Percentiles rank a stretch among this genome's conserved stretches.
These are phyloP conservation scores for Sphaerosporella brunnea DNA, from an alignment of 495 filamentous ascomycete species.

Conservation along the genomic window DNA sequence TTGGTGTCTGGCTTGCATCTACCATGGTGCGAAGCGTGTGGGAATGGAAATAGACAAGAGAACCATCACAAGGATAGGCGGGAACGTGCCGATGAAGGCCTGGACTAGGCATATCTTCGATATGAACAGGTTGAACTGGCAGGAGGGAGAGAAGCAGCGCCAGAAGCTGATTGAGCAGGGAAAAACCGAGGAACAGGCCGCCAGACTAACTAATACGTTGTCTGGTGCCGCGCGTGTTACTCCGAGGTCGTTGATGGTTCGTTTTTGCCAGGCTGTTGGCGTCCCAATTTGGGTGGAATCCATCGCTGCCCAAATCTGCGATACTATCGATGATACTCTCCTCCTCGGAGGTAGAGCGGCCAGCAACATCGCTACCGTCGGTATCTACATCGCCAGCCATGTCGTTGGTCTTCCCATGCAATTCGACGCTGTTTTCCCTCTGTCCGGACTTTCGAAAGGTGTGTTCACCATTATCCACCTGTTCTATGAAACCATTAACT, in stretches of 20 bases:
- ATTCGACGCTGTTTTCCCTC: background rate
- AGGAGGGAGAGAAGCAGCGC: too few relatives aligned
- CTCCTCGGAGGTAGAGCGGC: background rate
- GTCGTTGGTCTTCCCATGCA: background rate
- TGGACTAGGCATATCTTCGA: too few relatives aligned
- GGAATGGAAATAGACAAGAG: background rate
- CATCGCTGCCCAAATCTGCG: background rate
- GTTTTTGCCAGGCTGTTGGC: background rate
- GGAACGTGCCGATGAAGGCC: background rate
- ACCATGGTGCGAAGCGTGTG: background rate
- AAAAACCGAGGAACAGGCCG: background rate
- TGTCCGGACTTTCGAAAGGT: background rate
- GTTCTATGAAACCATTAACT: background rate
- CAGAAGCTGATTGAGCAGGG: background rate
- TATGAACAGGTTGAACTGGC: too few relatives aligned
- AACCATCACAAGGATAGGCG: background rate
- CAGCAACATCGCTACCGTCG: background rate
- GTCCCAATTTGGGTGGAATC: background rate
- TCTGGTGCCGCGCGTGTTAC: background rate
- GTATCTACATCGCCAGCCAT: slow-evolving; percentile 1
- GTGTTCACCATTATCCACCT: background rate
- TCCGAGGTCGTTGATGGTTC: background rate
- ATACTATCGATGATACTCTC: background rate
- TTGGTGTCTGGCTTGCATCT: background rate
- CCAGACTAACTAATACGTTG: background rate